These are phyloP conservation scores for Piper betle DNA, from an alignment of 164 flowering plant species.

Conservation along the genomic window DNA sequence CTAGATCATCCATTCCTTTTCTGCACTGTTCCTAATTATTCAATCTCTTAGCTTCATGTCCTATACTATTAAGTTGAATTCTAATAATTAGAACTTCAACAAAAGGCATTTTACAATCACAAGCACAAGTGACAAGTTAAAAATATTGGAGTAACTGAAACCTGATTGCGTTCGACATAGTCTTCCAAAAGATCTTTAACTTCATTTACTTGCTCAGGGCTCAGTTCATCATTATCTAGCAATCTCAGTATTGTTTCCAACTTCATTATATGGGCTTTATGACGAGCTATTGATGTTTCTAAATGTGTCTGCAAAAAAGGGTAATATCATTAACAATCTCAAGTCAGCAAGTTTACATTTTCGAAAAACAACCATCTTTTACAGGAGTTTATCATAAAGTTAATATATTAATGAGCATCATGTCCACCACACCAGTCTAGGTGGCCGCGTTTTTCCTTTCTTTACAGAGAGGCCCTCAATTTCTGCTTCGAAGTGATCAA, in stretches of 20 bases:
- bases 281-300: constrained; percentile 79
- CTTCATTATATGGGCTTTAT: constrained; percentile 94
- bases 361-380: background rate
- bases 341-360: background rate
- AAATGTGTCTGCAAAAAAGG: constrained; percentile 56
- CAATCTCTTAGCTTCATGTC: too few species aligned
- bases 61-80: too few species aligned
- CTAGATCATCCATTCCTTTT: too few species aligned
- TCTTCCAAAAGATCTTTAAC: constrained; percentile 90
- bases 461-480: constrained; percentile 81
- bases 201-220: constrained; percentile 96
- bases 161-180: constrained; percentile 99
- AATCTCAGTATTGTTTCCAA: constrained; percentile 83
- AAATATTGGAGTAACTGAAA: constrained; percentile 5
- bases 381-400: background rate
- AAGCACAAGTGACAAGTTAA: background rate
- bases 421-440: constrained; percentile 63
- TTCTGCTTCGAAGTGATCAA: constrained; percentile 94
- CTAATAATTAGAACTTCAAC: too few species aligned
- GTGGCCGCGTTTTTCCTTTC: constrained; percentile 95
- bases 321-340: background rate
- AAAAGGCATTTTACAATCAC: background rate
- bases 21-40: too few species aligned
- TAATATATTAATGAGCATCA: background rate
- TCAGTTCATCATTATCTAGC: constrained; percentile 93